These are phyloP conservation scores for Chlamydomonas incerta DNA, from an alignment of 139 green algal genomes.

Conservation along the genomic window DNA sequence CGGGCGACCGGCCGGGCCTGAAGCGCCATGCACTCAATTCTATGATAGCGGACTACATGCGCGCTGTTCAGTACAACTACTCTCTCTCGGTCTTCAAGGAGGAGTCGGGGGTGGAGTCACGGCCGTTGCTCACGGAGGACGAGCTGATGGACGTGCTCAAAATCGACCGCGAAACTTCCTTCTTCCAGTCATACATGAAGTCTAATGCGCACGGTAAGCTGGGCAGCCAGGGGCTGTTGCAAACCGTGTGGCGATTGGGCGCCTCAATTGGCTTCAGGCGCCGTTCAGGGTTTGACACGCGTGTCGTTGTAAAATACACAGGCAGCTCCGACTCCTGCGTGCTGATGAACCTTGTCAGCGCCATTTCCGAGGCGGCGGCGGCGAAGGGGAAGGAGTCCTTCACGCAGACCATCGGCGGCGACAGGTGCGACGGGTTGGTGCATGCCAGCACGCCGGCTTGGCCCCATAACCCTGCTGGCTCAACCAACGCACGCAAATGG, in stretches of 20 bases:
- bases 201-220: constrained; percentile 35
- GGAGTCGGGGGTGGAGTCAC: constrained; percentile 48
- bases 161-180: constrained; percentile 23
- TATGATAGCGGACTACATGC: constrained; percentile 70
- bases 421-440: constrained; percentile 30
- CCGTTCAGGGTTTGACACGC: too few species aligned
- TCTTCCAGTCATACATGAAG: constrained; percentile 44
- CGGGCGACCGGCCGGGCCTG: constrained; percentile 44
- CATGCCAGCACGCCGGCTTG: too few species aligned
- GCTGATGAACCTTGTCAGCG: constrained; percentile 45
- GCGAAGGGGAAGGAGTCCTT: constrained; percentile 34
- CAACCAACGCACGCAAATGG: too few species aligned
- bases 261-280: too few species aligned
- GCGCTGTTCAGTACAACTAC: constrained; percentile 51
- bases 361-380: constrained; percentile 30
- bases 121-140: constrained; percentile 38
- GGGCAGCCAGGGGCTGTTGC: not conserved
- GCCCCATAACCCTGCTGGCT: too few species aligned
- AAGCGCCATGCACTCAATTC: constrained; percentile 53
- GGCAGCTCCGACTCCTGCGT: constrained; percentile 15
- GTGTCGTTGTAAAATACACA: not conserved
- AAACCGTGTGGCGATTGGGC: too few species aligned
- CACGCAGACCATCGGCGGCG: constrained; percentile 42
- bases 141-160: constrained; percentile 53
- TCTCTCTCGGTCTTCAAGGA: constrained; percentile 69